phyloP scores from a whole-genome alignment of 2,329 filamentous ascomycete species.

The Venturia nashicola region DNA sequence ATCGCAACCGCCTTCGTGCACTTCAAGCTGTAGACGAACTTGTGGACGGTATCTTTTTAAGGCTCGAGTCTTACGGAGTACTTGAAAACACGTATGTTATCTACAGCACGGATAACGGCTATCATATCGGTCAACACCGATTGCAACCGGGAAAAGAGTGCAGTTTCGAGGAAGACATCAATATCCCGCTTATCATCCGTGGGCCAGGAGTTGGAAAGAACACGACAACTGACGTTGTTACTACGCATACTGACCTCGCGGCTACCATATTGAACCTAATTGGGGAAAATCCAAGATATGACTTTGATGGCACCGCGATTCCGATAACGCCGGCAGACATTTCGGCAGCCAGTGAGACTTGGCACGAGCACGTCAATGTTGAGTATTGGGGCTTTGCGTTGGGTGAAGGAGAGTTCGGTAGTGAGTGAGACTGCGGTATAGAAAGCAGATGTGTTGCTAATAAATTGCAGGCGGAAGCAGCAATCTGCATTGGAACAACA shows the following conservation, averaged over 20 bases:
- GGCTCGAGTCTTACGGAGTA: conserved; percentile 28
- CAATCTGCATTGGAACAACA: conserved; percentile 3
- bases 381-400: conserved; percentile 27
- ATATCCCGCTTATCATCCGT: conserved; percentile 26
- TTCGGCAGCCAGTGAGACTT: conserved; percentile 10
- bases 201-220: conserved; percentile 23
- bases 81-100: conserved; percentile 35
- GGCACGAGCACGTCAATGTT: conserved; percentile 26
- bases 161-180: conserved; percentile 28
- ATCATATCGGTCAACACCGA: conserved; percentile 27
- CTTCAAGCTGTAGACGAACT: conserved; percentile 44
- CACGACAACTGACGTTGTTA: conserved; percentile 20
- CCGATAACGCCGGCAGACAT: conserved; percentile 16
- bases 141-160: conserved; percentile 28
- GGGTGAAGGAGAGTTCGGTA: conserved; percentile 3
- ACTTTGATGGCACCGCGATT: conserved; percentile 25
- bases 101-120: conserved; percentile 29
- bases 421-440: background rate
- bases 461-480: background rate
- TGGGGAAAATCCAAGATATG: conserved; percentile 17
- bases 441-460: background rate
- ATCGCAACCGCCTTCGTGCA: conserved; percentile 36
- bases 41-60: conserved; percentile 31
- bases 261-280: conserved; percentile 24
- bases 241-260: conserved; percentile 28